Conservation (phyloP, 1,284 basidiomycete genomes). For the Fomitopsis schrenkii region DNA sequence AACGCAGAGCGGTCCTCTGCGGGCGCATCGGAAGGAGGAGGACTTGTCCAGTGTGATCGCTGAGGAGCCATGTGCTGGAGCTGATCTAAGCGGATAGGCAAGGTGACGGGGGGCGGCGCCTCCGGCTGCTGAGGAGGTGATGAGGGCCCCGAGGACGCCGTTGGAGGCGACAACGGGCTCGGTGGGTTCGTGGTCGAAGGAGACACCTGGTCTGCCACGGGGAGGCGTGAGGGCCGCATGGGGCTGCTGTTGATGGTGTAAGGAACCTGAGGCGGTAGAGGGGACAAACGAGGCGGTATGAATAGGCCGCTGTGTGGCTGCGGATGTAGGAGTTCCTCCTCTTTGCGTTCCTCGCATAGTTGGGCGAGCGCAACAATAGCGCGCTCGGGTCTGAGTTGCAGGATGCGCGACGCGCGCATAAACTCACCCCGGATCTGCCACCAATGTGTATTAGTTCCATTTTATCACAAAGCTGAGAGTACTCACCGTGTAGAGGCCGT, state of each 20-base stretch:
- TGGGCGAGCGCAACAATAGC: constrained; percentile 79
- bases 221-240: constrained; percentile 43
- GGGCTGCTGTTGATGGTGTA: constrained; percentile 62
- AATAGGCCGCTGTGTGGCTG: constrained; percentile 45
- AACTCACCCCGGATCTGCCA: constrained; percentile 96
- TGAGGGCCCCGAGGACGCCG: constrained; percentile 23
- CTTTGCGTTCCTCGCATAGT: constrained; percentile 76
- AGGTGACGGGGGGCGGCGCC: constrained; percentile 14
- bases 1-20: constrained; percentile 61
- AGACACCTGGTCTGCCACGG: constrained; percentile 40
- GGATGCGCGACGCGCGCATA: constrained; percentile 90
- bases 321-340: constrained; percentile 48
- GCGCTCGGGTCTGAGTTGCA: constrained; percentile 75
- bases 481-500: constrained; percentile 89
- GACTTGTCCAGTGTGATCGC: constrained; percentile 75
- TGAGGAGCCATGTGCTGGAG: constrained; percentile 74
- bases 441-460: not conserved
- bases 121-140: not conserved
- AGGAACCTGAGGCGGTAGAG: constrained; percentile 62
- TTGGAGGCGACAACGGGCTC: constrained; percentile 12
- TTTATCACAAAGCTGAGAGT: not conserved
- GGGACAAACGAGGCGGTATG: constrained; percentile 48
- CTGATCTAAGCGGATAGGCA: constrained; percentile 34
- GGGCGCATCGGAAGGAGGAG: constrained; percentile 73
- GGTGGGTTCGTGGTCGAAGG: constrained; percentile 28